Base-by-base conservation (phyloP, 495 filamentous ascomycete genomes). In the Darksidea phi region DNA sequence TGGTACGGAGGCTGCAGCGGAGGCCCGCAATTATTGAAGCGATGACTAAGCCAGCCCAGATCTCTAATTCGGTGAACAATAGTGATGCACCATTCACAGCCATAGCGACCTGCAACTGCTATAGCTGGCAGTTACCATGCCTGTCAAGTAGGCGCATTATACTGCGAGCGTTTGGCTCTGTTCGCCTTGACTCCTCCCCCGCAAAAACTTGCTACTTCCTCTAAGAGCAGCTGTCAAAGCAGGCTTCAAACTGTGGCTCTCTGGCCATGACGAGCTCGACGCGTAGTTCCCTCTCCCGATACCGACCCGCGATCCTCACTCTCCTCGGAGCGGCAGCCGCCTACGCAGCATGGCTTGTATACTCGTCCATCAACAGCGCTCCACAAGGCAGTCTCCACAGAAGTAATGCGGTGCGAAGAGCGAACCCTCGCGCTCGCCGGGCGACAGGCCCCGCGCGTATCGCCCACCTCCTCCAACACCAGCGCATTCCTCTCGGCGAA, bases 391-490 rank as follows among this genome's bases (percentile, higher is more conserved):
- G 32, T 17, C 71, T 87, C 6, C 84, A 79, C 55, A 73, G 84
- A 36, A 83, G 83, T 62, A 85, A 85, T 67, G 84, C 84, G 1
- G 59, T 68, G 3, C 62, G 63, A 42, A 20, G 62, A 32, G 48
- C 51, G 23, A 49, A 49, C 43, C 49, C 12, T 0, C 58, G 48
- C 38, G 10, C 23, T 18, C 46, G 21, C 21, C 28, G 41, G 6
- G 41, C 41, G 15, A 51, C 1, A 24, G 46, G 26, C 20, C 45
- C 15, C 26, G 34, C 56, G 10, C 17, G 47, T 57, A 11, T 57
- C 12, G n/a, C 64, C n/a, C 36, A 60, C 24, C 42, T 37, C 50
- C 45, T 64, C 15, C 55, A 61, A 17, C 42, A 65, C 25, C 24
- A 52, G 11, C 23, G 55, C 7, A 28, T 34, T 3, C 38, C 56